Evolutionary conservation across 495 filamentous ascomycete species (phyloP).

Genomic region (Penicillium paxilli): DNA sequence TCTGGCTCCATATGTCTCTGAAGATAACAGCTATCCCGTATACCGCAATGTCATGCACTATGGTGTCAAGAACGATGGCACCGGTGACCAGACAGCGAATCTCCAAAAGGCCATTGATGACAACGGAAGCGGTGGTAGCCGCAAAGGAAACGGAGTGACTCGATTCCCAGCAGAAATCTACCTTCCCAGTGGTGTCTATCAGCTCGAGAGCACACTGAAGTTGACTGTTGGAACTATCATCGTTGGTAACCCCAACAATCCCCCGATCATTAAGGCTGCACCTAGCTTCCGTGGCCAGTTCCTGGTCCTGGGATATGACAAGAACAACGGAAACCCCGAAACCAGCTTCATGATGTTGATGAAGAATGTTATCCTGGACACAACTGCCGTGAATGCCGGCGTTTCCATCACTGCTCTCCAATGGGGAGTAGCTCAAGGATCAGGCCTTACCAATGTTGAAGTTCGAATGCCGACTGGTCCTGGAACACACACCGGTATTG

Average conservation of each 20-base stretch:
- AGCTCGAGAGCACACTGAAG: constrained; percentile 36
- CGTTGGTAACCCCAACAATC: constrained; percentile 41
- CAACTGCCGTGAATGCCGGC: constrained; percentile 25
- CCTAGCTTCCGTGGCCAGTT: constrained; percentile 29
- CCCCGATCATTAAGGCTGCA: constrained; percentile 35
- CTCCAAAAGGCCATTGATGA: constrained; percentile 41
- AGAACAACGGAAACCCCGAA: constrained; percentile 31
- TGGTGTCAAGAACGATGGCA: constrained; percentile 48
- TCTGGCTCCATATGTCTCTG: constrained; percentile 36
- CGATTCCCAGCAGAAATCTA: constrained; percentile 52
- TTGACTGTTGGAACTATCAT: constrained; percentile 47
- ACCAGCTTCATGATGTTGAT: constrained; percentile 43
- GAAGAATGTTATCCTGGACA: constrained; percentile 45
- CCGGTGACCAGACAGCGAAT: constrained; percentile 43
- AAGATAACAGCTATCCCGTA: constrained; percentile 46
- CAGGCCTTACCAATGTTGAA: constrained; percentile 69
- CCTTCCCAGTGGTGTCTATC: constrained; percentile 48
- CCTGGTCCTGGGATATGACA: constrained; percentile 37
- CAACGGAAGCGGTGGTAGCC: constrained; percentile 32
- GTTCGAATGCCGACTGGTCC: constrained; percentile 64
- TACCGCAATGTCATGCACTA: constrained; percentile 59
- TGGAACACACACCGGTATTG: constrained; percentile 55
- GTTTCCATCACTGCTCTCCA: constrained; percentile 41
- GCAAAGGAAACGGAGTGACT: constrained; percentile 42
- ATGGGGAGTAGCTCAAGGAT: constrained; percentile 72